phyloP scores from a whole-genome alignment of 2,329 filamentous ascomycete genomes.

The Alternaria triticina region DNA sequence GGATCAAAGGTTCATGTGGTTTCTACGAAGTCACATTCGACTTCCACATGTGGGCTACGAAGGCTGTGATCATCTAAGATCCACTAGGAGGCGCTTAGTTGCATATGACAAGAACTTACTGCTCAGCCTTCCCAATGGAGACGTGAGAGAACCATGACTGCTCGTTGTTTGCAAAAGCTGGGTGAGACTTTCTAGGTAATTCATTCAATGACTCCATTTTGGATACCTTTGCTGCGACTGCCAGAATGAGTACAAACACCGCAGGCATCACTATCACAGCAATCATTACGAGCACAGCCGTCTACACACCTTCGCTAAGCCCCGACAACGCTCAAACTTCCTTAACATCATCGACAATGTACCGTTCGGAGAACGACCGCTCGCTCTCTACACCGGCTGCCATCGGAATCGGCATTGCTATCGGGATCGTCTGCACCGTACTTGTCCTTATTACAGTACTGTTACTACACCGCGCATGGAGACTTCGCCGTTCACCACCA shows the following conservation, averaged over 20 bases:
- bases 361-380: neutral
- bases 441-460: slow-evolving; percentile 6
- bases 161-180: neutral
- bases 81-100: slow-evolving; percentile 3
- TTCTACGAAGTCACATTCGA: neutral
- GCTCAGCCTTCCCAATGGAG: neutral
- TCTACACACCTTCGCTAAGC: neutral
- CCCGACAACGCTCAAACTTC: neutral
- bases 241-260: neutral
- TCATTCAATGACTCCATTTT: neutral
- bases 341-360: neutral
- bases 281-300: neutral
- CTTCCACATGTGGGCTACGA: neutral
- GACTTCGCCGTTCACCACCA: slow-evolving; percentile 1
- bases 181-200: neutral
- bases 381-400: slow-evolving; percentile 16
- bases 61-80: neutral
- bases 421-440: slow-evolving; percentile 18
- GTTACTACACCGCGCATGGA: slow-evolving; percentile 16
- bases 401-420: slow-evolving; percentile 22
- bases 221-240: neutral
- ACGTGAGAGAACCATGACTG: neutral
- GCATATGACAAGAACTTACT: neutral
- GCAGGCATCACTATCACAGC: neutral
- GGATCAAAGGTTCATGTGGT: neutral